phyloP scores from a whole-genome alignment of 352 stramenopile species.

The Globisporangium echinulatum region DNA sequence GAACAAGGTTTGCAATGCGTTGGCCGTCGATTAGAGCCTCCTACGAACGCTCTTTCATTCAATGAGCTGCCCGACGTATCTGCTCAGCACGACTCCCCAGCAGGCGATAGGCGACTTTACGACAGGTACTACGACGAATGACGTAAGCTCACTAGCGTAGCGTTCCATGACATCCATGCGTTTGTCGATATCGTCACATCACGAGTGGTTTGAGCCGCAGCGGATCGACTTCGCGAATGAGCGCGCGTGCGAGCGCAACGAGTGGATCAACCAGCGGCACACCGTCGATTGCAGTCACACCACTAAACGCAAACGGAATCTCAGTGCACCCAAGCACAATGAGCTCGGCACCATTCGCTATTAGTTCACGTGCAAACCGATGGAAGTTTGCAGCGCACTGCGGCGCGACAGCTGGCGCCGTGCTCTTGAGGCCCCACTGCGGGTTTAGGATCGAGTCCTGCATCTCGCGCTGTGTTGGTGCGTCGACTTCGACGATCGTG shows the following conservation, averaged over 20 bases:
- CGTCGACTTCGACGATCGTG: constrained; percentile 28
- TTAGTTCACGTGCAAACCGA: constrained; percentile 25
- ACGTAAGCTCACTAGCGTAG: not conserved
- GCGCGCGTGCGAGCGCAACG: constrained; percentile 33
- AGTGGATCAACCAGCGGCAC: constrained; percentile 35
- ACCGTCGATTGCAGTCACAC: constrained; percentile 22
- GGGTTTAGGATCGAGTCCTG: constrained; percentile 48
- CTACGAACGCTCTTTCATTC: too few species aligned
- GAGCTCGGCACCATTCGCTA: constrained; percentile 25
- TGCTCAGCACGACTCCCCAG: too few species aligned
- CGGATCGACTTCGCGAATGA: constrained; percentile 44
- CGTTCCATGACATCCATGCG: not conserved
- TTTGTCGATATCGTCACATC: not conserved
- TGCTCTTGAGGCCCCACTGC: constrained; percentile 53
- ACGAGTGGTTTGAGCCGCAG: constrained; percentile 28
- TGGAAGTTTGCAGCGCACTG: constrained; percentile 37
- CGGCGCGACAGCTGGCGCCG: constrained; percentile 24
- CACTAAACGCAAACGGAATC: constrained; percentile 40
- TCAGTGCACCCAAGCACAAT: constrained; percentile 47
- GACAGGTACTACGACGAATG: not conserved
- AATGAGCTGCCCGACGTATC: too few species aligned
- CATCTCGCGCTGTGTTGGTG: constrained; percentile 26
- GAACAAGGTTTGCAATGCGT: too few species aligned
- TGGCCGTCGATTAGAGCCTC: too few species aligned
- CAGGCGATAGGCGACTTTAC: not conserved